Evolutionary conservation across 371 early-diverging fungal genomes (phyloP).

Genomic region (Syncephalastrum sp.): DNA sequence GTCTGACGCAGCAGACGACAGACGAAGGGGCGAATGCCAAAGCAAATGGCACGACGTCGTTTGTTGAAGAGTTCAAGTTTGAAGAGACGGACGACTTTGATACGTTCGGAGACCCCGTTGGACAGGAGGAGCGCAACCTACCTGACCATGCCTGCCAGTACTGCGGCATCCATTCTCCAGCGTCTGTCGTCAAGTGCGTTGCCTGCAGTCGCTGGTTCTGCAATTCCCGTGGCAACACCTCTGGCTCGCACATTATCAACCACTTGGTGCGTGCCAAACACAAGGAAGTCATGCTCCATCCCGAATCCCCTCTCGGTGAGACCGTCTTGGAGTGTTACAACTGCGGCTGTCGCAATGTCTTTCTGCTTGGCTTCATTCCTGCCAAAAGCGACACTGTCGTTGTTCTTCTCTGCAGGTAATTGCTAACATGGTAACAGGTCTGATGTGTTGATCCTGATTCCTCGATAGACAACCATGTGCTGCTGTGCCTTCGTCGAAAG

Average conservation of each 20-base stretch:
- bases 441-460: conserved; percentile 1
- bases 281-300: conserved; percentile 91
- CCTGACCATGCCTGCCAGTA: conserved; percentile 91
- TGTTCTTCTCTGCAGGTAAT: conserved; percentile 91
- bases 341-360: conserved; percentile 95
- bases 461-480: conserved; percentile 86
- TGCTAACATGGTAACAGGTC: not conserved
- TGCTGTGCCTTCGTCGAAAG: conserved; percentile 83
- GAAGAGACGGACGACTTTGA: conserved; percentile 53
- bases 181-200: conserved; percentile 92
- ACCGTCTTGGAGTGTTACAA: conserved; percentile 95
- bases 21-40: conserved; percentile 24
- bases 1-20: conserved; percentile 12
- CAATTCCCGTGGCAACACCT: conserved; percentile 89
- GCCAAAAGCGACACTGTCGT: conserved; percentile 98
- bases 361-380: conserved; percentile 96
- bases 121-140: conserved; percentile 55
- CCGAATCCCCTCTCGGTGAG: conserved; percentile 90
- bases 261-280: conserved; percentile 95
- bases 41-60: conserved; percentile 24
- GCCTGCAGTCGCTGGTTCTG: conserved; percentile 97
- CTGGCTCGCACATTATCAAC: conserved; percentile 95
- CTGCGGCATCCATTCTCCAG: conserved; percentile 91
- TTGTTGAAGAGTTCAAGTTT: conserved; percentile 43
- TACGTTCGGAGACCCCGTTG: conserved; percentile 39